These are phyloP conservation scores for Neurospora tetraspora DNA, from an alignment of 495 filamentous ascomycete species.

Conservation along the genomic window DNA sequence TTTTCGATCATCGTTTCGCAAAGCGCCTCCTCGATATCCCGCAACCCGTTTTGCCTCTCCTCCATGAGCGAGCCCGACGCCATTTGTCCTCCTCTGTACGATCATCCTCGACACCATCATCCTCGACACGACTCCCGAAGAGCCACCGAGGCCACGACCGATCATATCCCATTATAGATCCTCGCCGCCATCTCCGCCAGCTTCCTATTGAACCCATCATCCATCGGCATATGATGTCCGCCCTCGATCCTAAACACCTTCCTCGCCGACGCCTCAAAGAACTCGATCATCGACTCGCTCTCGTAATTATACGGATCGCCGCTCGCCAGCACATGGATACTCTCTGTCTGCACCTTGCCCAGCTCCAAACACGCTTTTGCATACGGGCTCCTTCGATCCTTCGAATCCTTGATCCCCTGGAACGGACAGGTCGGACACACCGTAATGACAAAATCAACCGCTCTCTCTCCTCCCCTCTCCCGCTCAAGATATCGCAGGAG, in stretches of 20 bases:
- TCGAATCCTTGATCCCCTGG: background rate
- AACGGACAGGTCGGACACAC: conserved; percentile 20
- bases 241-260: conserved; percentile 13
- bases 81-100: background rate
- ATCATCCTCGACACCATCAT: too few relatives aligned
- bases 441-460: conserved; percentile 9
- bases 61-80: background rate
- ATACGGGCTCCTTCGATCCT: background rate
- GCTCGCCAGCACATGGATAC: conserved; percentile 17
- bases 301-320: conserved; percentile 16
- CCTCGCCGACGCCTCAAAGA: conserved; percentile 10
- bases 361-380: conserved; percentile 2
- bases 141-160: background rate
- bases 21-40: background rate
- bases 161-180: background rate
- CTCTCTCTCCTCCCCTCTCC: background rate
- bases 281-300: conserved; percentile 16
- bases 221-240: conserved; percentile 18
- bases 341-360: conserved; percentile 7
- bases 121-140: background rate
- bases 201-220: conserved; percentile 8
- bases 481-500: conserved; percentile 13
- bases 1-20: background rate
- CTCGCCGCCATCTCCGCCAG: background rate
- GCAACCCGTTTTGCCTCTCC: background rate